Evolutionary conservation across 2,329 filamentous ascomycete genomes (phyloP), one percentile per base, ranked within the genome.

Genomic region (Alternaria viburni): DNA sequence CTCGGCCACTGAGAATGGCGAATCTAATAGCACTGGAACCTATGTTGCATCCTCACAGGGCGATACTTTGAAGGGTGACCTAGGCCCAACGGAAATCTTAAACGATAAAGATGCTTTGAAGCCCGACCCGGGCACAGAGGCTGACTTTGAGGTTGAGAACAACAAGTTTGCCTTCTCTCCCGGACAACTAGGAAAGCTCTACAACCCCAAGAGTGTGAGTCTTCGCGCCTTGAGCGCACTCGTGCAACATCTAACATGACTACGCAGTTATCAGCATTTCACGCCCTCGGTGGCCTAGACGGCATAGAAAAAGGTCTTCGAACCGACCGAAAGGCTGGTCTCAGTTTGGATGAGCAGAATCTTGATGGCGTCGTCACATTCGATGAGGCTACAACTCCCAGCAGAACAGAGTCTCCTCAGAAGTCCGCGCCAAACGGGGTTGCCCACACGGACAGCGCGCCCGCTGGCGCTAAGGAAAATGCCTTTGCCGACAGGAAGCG

Each of bases 141-240:
- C 82, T 17, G 92, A 95, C 66, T 97, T 96, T 71, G 72, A 87
- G 46, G 86, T 95, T 11, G 86, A 90, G 6, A 74, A 79, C 58
- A 97, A 96, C 77, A 90, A 91, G 0, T 97, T 97, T 74, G 93
- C 93, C 15, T 97, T 93, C 76, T 88, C 89, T 2, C 90, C 90
- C 11, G 93, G 94, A 13, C 90, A 96, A 74, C 84, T 97, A 66
- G 90, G 89, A 66, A 95, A 95, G 80, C 81, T 96, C 7, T 83
- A 93, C 55, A 94, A 94, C 67, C 92, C 92, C 1, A 96, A 96
- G 80, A 93, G 86, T 70, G 83, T 92, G 64, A 84, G 87, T 25
- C 2, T 12, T 10, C 1, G 30, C 11, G 41, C 9, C 23, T 41
- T 5, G 32, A 8, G 17, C 44, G 19, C 21, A 12, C 17, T 19